phyloP scores from a whole-genome alignment of 73 alveolate genomes.

The Chromera velia region DNA sequence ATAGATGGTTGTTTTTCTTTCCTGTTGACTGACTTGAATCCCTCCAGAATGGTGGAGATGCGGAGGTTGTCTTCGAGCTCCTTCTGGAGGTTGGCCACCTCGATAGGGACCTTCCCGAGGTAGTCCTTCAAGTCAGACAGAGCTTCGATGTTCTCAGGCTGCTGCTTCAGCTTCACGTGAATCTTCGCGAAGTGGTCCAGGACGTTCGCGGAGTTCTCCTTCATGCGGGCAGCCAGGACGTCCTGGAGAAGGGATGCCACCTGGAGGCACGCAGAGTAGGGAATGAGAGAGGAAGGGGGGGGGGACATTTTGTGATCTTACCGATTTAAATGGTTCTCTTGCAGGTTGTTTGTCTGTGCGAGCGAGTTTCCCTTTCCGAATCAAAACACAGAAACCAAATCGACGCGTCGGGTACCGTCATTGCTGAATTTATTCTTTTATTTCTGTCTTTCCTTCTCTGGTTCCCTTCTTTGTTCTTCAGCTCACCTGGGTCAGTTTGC shows the following conservation, averaged over 20 bases:
- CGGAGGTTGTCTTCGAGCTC: slow-evolving; percentile 35
- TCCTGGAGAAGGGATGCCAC: slow-evolving; percentile 51
- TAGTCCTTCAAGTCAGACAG: slow-evolving; percentile 61
- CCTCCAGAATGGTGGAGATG: slow-evolving; percentile 39
- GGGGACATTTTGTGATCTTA: too few relatives aligned
- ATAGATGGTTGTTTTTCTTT: too few relatives aligned
- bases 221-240: slow-evolving; percentile 53
- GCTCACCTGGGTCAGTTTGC: slow-evolving; percentile 71
- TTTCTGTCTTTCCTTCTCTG: too few relatives aligned
- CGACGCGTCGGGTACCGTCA: too few relatives aligned
- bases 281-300: too few relatives aligned
- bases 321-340: too few relatives aligned
- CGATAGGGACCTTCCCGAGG: slow-evolving; percentile 53
- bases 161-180: slow-evolving; percentile 52
- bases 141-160: slow-evolving; percentile 67
- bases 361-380: too few relatives aligned
- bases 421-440: too few relatives aligned
- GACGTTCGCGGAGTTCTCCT: slow-evolving; percentile 21
- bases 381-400: too few relatives aligned
- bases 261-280: too few relatives aligned
- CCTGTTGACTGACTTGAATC: slow-evolving; percentile 7
- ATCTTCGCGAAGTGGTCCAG: slow-evolving; percentile 53
- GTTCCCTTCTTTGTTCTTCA: too few relatives aligned
- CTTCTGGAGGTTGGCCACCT: slow-evolving; percentile 37
- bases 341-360: too few relatives aligned